Base-by-base conservation (phyloP, 2,329 filamentous ascomycete species). In the Penicillium italicum region DNA sequence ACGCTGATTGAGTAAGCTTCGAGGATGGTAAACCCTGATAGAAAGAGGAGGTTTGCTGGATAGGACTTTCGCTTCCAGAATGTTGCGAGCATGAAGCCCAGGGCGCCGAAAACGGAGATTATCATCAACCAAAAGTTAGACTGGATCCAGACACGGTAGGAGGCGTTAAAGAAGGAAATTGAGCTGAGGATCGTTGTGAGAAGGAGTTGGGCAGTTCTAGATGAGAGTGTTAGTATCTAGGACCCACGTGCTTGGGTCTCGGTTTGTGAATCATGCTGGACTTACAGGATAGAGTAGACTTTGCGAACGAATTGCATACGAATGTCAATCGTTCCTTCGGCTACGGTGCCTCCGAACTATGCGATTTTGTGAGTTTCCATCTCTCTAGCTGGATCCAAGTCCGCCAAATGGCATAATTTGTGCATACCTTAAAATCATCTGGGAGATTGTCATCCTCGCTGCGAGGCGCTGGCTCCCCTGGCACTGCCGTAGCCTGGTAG, bases 11-110 rank as follows among this genome's bases (percentile, higher is more conserved):
- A 86, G 81, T 99, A 99, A 52, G 93, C 93, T 76, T 99, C 94
- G 64, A 96, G 82, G 4, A 89, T 81, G 7, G 94, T 99, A 77
- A 99, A 99, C 47, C 85, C 90, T 37, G 84, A 82, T 54, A 99
- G 86, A 83, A 99, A 97, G 56, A 96, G 79, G 3, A 99, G 84
- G 76, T 99, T 99, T 58, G 89, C 91, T 0, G 94, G 94, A 75
- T 97, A 96, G 24, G 89, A 92, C 76, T 94, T 93, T 77, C 91
- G 89, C 78, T 96, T 96, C 91, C 91, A 96, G 81, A 86, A 96
- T 34, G 92, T 96, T 57, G 94, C 81, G 65, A 89, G 79, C 84
- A 96, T 88, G 78, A 95, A 91, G 61, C 81, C 86, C 70, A 96
- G 87, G 55, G 91, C 84, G 62, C 90, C 89, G 73, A 96, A 83